These are phyloP conservation scores for Malus hybrid DNA, from an alignment of 331 rosid genomes.

Conservation along the genomic window DNA sequence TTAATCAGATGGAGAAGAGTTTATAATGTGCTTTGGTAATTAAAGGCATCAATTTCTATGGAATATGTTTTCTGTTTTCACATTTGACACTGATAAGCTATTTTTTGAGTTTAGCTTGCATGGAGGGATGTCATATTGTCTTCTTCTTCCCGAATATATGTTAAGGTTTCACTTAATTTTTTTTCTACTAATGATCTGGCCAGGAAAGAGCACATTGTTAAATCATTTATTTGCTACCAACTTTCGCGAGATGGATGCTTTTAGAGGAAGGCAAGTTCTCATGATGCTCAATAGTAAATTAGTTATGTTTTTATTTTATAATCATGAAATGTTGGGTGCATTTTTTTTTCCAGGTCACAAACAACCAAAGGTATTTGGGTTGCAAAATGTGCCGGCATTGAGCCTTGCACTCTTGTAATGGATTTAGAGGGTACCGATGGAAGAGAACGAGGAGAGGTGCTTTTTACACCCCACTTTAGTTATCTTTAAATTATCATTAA, in stretches of 20 bases:
- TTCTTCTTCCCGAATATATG: neutral
- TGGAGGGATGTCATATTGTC: slow-evolving; percentile 3
- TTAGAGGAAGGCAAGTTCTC: slow-evolving; percentile 75
- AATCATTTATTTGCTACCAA: slow-evolving; percentile 76
- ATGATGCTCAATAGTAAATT: slow-evolving; percentile 3
- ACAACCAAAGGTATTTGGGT: slow-evolving; percentile 99
- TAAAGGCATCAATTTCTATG: neutral
- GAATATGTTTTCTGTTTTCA: neutral
- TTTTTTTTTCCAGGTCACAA: slow-evolving; percentile 65
- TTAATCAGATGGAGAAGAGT: neutral
- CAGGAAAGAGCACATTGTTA: slow-evolving; percentile 94
- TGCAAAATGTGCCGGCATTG: slow-evolving; percentile 84
- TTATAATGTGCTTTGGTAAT: neutral
- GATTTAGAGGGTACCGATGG: slow-evolving; percentile 99
- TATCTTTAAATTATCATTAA: neutral
- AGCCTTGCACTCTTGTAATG: slow-evolving; percentile 94
- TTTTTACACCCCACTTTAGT: neutral
- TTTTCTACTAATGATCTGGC: slow-evolving; percentile 6
- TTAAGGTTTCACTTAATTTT: slow-evolving; percentile 2
- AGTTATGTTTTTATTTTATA: neutral
- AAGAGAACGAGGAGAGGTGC: slow-evolving; percentile 99
- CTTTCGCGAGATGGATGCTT: slow-evolving; percentile 98
- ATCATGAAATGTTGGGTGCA: neutral
- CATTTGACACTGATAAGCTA: neutral
- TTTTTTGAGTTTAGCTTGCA: neutral